Conservation (phyloP, 1,284 basidiomycete species). For the Irpex sp. region DNA sequence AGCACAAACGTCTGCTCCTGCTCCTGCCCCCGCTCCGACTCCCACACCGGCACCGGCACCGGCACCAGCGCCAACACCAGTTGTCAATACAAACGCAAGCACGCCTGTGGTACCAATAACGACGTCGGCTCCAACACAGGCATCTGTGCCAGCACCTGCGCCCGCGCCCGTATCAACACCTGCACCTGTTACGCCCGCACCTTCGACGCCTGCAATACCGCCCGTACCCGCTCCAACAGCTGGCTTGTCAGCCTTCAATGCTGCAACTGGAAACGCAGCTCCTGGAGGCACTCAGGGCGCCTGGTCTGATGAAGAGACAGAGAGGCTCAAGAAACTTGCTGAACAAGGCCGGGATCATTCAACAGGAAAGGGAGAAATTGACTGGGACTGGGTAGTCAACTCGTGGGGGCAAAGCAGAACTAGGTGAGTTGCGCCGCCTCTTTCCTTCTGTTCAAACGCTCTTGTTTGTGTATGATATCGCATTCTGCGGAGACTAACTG, state of each 20-base stretch:
- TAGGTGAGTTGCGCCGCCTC: constrained; percentile 39
- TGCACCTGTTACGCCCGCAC: constrained; percentile 14
- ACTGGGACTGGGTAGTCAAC: constrained; percentile 72
- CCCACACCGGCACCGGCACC: constrained; percentile 21
- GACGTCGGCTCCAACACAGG: constrained; percentile 4
- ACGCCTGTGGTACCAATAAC: constrained; percentile 18
- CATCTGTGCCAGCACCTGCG: constrained; percentile 20
- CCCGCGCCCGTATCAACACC: constrained; percentile 17
- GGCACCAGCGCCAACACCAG: constrained; percentile 9
- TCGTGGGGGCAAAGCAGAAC: constrained; percentile 71
- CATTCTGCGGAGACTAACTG: constrained; percentile 5
- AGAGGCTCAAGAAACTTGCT: constrained; percentile 58
- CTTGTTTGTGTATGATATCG: not conserved
- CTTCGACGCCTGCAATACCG: constrained; percentile 23
- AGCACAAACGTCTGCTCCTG: not conserved
- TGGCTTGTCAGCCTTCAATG: constrained; percentile 29
- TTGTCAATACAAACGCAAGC: constrained; percentile 8
- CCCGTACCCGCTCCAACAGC: constrained; percentile 14
- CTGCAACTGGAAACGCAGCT: constrained; percentile 33
- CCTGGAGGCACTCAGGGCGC: constrained; percentile 58
- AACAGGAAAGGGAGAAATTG: constrained; percentile 50
- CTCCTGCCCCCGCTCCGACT: not conserved
- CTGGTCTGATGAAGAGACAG: constrained; percentile 74
- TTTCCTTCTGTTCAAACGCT: not conserved
- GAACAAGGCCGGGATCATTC: constrained; percentile 53